Evolutionary conservation across 371 early-diverging fungal species (phyloP), one percentile per base, ranked within the genome.

Genomic region (Choanephora cucurbitarum): DNA sequence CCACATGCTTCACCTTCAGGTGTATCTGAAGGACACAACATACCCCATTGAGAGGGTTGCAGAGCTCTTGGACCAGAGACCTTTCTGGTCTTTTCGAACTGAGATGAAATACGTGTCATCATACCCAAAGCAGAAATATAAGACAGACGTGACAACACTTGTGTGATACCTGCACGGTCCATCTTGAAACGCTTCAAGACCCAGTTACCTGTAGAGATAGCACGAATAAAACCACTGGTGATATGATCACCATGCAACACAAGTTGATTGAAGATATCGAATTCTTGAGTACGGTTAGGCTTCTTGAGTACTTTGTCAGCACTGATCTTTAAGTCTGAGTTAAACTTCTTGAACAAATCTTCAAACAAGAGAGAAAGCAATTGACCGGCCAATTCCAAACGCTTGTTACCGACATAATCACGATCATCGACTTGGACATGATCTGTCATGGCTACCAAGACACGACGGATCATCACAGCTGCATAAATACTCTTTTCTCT

Each of bases 1-100:
- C 99, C 99, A 79, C 99, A 99, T 0, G 95, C 96, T 84, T 99
- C 99, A 66, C 99, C 99, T 90, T 99, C 99, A 6, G 99, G 99
- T 4, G 99, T 99, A 75, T 99, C 99, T 0, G 96, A 92, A 0
- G 99, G 97, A 75, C 99, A 99, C 52, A 99, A 66, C 94, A 99
- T 94, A 60, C 99, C 99, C 96, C 97, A 99, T 70, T 97, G 97
- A 6, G 98, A 98, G 13, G 99, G 97, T 76, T 99, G 99, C 55
- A 99, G 77, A 6, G 98, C 83, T 75, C 99, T 84, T 22, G 99
- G 99, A 44, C 99, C 99, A 31, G 94, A 93, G 11, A 99, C 97
- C 71, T 99, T 99, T 68, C 99, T 81, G 8, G 99, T 99, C 80
- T 99, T 99, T 77, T 99, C 99, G 79, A 99, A 99, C 78, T 99